Evolutionary conservation across 2,329 filamentous ascomycete species (phyloP), one percentile per base, ranked within the genome.

Genomic region (Claviceps sp.): DNA sequence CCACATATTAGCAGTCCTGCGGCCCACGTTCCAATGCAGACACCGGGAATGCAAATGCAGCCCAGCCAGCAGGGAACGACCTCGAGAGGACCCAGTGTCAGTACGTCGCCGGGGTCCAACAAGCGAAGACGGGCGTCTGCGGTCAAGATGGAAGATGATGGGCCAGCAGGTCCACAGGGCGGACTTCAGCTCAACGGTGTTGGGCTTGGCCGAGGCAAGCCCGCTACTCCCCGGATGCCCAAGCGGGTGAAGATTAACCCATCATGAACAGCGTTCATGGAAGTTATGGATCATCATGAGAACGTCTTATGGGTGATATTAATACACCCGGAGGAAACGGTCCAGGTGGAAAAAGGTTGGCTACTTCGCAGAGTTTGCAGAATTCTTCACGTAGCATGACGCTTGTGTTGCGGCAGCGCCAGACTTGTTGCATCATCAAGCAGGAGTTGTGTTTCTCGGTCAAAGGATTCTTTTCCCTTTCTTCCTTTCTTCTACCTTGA

Each of bases 11-110:
- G 78, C 51, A 83, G 79, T 62, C 82, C 82, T 30, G 30, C 8
- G 8, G 80, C 78, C 17, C 75, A 77, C 14, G 79, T 76, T 16
- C 72, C 76, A 50, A 81, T 83, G 74, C 78, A 81, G 63, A 78
- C 80, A 50, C 81, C 81, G 22, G 73, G 73, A 56, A 85, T 85
- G 81, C 78, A 81, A 63, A 69, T 81, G 55, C 81, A 85, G 62
- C 78, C 80, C 56, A 84, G 81, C 62, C 81, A 84, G 63, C 82
- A 85, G 62, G 82, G 81, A 41, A 82, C 81, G 37, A 80, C 71
- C 63, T 84, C 81, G 10, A 81, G 78, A 62, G 81, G 80, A 1
- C 80, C 80, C 6, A 84, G 80, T 61, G 80, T 81, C 52, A 85
- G 84, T 66, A 85, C 82, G 5, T 82, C 78, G 37, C 80, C 80